Evolutionary conservation across 2,329 filamentous ascomycete species (phyloP).

Genomic region (Ramularia endophylla): DNA sequence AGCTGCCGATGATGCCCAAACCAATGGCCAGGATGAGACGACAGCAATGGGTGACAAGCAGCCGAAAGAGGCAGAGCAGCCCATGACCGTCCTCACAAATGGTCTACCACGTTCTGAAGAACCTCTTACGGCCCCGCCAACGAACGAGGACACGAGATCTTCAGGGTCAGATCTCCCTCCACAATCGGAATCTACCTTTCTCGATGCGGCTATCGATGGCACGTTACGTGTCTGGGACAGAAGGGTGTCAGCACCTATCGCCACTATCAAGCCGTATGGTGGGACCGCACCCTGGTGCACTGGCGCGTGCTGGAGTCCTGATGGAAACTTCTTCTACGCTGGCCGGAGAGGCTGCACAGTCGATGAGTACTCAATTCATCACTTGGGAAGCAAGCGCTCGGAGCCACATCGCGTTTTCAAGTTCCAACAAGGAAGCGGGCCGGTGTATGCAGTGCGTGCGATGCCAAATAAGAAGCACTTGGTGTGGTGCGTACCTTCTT

Average conservation of each 20-base stretch:
- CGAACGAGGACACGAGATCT: constrained; percentile 27
- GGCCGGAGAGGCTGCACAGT: constrained; percentile 87
- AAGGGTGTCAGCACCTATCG: constrained; percentile 68
- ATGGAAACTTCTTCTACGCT: constrained; percentile 92
- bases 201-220: constrained; percentile 83
- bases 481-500: constrained; percentile 58
- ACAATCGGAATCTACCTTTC: constrained; percentile 71
- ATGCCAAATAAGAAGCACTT: constrained; percentile 94
- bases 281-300: constrained; percentile 94
- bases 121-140: constrained; percentile 29
- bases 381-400: constrained; percentile 54
- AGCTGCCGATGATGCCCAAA: background rate
- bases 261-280: constrained; percentile 66
- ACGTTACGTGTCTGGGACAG: constrained; percentile 90
- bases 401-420: constrained; percentile 73
- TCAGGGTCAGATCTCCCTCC: constrained; percentile 32
- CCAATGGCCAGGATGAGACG: background rate
- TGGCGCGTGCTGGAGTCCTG: constrained; percentile 91
- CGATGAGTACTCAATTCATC: constrained; percentile 87
- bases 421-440: constrained; percentile 82
- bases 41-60: constrained; percentile 1
- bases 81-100: constrained; percentile 29
- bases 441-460: constrained; percentile 77
- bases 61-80: constrained; percentile 1
- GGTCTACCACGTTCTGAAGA: constrained; percentile 51